These are phyloP conservation scores for Rauvolfia tetraphylla DNA, from an alignment of 257 asterid genomes.

Conservation along the genomic window DNA sequence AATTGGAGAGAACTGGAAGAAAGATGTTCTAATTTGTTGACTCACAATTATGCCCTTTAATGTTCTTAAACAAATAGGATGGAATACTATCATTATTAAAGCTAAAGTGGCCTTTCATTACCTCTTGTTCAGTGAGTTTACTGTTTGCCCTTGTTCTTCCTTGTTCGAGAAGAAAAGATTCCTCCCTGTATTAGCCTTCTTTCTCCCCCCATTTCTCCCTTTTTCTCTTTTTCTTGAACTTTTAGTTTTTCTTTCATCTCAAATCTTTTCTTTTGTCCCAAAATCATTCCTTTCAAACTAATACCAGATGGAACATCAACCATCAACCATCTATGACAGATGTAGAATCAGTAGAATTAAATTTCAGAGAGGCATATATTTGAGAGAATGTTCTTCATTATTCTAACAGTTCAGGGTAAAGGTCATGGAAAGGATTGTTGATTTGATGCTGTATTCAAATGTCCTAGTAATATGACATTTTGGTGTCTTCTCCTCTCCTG, in stretches of 20 bases:
- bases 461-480: neutral
- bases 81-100: neutral
- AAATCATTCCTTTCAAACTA: neutral
- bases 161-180: neutral
- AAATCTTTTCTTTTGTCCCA: neutral
- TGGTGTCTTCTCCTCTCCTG: slow-evolving; percentile 11
- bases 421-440: neutral
- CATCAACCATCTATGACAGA: neutral
- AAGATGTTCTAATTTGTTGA: neutral
- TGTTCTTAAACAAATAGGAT: neutral
- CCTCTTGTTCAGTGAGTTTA: neutral
- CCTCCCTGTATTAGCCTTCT: neutral
- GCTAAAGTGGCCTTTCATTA: neutral
- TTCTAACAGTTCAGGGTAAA: neutral
- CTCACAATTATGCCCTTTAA: neutral
- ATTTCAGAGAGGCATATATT: neutral
- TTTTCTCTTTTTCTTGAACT: neutral
- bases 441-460: neutral
- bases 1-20: neutral
- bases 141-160: neutral
- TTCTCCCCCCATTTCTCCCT: neutral
- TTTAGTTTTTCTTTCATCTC: neutral
- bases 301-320: neutral
- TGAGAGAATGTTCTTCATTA: neutral
- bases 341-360: neutral